Percentiles rank a stretch among this genome's conserved stretches.
phyloP scores from a whole-genome alignment of 1,284 basidiomycete genomes.

The Vanrija humicola region DNA sequence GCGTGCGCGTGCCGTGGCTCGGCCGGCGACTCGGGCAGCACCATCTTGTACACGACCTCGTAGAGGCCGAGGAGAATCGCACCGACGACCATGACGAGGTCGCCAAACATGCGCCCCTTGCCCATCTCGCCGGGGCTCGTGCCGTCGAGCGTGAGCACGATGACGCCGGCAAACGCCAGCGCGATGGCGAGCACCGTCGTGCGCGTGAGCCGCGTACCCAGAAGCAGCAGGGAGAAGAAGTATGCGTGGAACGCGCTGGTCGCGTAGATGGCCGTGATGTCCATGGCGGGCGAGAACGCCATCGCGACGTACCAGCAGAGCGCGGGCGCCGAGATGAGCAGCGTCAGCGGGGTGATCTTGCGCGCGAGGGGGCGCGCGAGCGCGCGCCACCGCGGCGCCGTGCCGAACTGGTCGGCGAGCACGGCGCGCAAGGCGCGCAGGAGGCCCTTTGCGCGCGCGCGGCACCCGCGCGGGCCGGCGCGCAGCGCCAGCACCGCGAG shows the following conservation, averaged over 20 bases:
- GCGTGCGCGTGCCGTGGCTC: conserved; percentile 17
- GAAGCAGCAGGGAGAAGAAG: conserved; percentile 43
- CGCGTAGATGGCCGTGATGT: conserved; percentile 45
- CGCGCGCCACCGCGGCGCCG: conserved; percentile 23
- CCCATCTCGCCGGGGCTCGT: conserved; percentile 24
- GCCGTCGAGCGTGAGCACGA: conserved; percentile 35
- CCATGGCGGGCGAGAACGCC: conserved; percentile 35
- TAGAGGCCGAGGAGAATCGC: conserved; percentile 47
- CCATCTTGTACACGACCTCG: conserved; percentile 49
- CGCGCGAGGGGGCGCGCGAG: conserved; percentile 20
- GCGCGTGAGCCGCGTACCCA: conserved; percentile 36
- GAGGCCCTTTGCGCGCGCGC: conserved; percentile 3
- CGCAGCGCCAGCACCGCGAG: conserved; percentile 22
- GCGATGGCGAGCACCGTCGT: conserved; percentile 38
- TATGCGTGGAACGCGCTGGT: conserved; percentile 39
- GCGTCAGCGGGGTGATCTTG: conserved; percentile 33
- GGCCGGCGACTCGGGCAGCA: conserved; percentile 43
- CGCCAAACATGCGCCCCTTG: conserved; percentile 35
- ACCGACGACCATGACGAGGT: conserved; percentile 46
- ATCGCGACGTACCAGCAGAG: conserved; percentile 43
- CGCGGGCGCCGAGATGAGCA: conserved; percentile 35
- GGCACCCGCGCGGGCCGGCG: not conserved
- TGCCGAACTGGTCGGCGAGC: conserved; percentile 17
- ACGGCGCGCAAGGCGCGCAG: conserved; percentile 14
- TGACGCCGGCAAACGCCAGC: conserved; percentile 44